Conservation (phyloP, 225 moss, liverwort and hornwort genomes). For the Neckera pumila region DNA sequence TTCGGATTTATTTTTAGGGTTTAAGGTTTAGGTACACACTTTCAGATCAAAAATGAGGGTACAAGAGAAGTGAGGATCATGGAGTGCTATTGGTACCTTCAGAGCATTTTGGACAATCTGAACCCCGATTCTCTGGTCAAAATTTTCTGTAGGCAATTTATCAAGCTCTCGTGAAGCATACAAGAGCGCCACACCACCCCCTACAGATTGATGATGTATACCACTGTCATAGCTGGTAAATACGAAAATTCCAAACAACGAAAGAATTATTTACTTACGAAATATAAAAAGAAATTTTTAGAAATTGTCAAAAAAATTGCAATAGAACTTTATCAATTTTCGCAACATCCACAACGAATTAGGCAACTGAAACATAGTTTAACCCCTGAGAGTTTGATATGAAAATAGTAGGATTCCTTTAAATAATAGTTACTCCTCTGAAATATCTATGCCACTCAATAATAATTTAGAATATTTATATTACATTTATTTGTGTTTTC, state of each 20-base stretch:
- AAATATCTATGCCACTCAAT: background rate
- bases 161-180: conserved; percentile 79
- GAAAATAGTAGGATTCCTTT: background rate
- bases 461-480: background rate
- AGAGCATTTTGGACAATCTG: conserved; percentile 87
- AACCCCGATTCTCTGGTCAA: conserved; percentile 77
- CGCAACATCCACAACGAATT: background rate
- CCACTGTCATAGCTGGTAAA: background rate
- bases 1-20: background rate
- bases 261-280: background rate
- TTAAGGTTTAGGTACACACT: background rate
- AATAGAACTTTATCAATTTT: background rate
- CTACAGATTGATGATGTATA: conserved; percentile 11
- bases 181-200: conserved; percentile 87
- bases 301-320: background rate
- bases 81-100: conserved; percentile 31
- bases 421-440: background rate
- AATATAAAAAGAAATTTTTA: background rate
- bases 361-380: background rate
- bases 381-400: background rate
- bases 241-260: background rate
- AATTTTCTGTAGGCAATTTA: conserved; percentile 60
- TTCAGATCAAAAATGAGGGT: background rate
- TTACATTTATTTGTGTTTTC: background rate
- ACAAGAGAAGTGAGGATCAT: background rate